Evolutionary conservation across 306 rosid genomes (phyloP), one percentile per base, ranked within the genome.

Genomic region (Prosopis cineraria): DNA sequence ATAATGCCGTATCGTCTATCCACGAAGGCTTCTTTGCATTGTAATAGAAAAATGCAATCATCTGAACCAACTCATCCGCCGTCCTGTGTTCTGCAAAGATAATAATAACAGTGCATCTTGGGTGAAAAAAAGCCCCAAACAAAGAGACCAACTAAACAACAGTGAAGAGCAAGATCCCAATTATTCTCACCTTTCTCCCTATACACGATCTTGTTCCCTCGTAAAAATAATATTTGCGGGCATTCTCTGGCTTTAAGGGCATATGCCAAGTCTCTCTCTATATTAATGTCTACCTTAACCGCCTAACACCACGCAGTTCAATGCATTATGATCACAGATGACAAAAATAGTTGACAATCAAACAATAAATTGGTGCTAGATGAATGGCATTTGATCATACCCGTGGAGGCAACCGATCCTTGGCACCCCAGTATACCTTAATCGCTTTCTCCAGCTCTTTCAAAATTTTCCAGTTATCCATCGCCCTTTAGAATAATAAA

Each of bases 21-120:
- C 98, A 96, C n/a, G 88, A 84, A 59, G 98, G 98, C 85, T 83
- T 91, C 88, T 87, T 93, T 62, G 97, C 98, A 59, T 91, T 96
- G 89, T 93, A 93, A 80, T 91, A 96, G 87, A 96, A 91, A 85
- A 90, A 90, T 36, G 98, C 96, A 80, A 96, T 96, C 97, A 91
- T 93, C 47, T 87, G 90, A 79, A 96, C 98, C 85, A 93, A 69
- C 70, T 96, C 98, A 59, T 93, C 93, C 1, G 93, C 85, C 11
- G 85, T 85, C 56, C 94, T 86, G 70, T 85, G 67, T 60, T 84
- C 98, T 92, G 89, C 86, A 73, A 65, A 77, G 50, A 59, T 59
- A 69, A 20, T 50, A 40, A 29, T 39, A 55, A 33, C 56, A 48
- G 22, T 43, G 50, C 19, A 41, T 73, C 64, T 75, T 22, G 19